These are phyloP conservation scores for Bimuria novae-zelandiae DNA, from an alignment of 2,329 filamentous ascomycete species.

Conservation along the genomic window DNA sequence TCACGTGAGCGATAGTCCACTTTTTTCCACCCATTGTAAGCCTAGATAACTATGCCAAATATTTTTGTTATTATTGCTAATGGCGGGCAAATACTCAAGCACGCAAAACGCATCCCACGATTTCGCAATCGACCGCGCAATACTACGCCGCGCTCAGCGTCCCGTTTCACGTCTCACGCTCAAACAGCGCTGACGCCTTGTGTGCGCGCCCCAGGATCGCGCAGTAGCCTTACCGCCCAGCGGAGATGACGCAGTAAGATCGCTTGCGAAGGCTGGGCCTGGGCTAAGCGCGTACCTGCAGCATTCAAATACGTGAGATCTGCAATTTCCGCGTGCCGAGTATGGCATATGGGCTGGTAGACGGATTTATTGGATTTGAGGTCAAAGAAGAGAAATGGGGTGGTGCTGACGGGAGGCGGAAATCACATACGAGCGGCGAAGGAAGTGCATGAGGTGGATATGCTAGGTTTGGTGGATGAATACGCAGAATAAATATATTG, in stretches of 20 bases:
- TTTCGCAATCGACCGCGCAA: too few species aligned
- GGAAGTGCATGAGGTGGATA: neutral
- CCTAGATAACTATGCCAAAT: too few species aligned
- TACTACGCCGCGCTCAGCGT: too few species aligned
- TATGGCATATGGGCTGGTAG: neutral
- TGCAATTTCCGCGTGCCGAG: neutral
- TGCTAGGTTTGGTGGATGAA: neutral
- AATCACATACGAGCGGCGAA: too few species aligned
- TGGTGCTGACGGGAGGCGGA: neutral
- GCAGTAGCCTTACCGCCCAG: neutral
- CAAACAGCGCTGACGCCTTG: neutral
- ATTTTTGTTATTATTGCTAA: too few species aligned
- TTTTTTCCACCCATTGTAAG: too few species aligned
- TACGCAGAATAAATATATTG: neutral
- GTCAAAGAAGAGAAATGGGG: too few species aligned
- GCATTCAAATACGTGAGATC: neutral
- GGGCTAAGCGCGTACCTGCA: neutral
- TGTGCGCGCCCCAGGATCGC: neutral
- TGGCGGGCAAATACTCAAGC: too few species aligned
- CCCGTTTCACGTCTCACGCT: too few species aligned
- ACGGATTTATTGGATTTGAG: too few species aligned
- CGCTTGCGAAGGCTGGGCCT: neutral
- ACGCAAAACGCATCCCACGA: too few species aligned
- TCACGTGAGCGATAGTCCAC: too few species aligned
- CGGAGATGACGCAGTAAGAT: constrained; percentile 4